These are phyloP conservation scores for Echinosophora koreensis DNA, from an alignment of 306 rosid genomes.

Conservation along the genomic window DNA sequence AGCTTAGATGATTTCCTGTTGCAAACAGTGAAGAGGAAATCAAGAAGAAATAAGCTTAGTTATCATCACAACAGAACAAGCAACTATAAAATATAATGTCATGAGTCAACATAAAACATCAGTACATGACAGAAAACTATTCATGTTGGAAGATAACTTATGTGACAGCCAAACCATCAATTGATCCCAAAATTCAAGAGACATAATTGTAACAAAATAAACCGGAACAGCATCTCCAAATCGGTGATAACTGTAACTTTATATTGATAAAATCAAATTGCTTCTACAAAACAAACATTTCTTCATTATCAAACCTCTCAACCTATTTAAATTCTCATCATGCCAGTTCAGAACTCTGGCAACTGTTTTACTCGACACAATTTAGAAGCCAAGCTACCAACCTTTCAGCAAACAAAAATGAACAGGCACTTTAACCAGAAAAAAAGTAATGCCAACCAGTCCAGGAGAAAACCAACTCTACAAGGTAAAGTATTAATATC, in stretches of 20 bases:
- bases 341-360: constrained; percentile 1
- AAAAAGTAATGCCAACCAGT: constrained; percentile 21
- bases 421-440: not conserved
- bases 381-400: not conserved
- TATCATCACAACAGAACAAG: not conserved
- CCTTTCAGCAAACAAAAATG: not conserved
- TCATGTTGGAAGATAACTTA: not conserved
- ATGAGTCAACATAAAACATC: constrained; percentile 11
- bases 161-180: not conserved
- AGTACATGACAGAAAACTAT: not conserved
- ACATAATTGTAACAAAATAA: not conserved
- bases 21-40: constrained; percentile 30
- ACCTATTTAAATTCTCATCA: not conserved
- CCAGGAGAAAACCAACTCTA: constrained; percentile 8
- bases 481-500: not conserved
- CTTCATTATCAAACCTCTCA: constrained; percentile 5
- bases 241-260: not conserved
- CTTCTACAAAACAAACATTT: constrained; percentile 11
- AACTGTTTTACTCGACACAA: constrained; percentile 1
- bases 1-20: constrained; percentile 70
- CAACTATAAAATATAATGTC: not conserved
- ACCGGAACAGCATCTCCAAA: not conserved
- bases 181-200: not conserved
- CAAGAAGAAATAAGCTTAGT: not conserved
- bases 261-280: constrained; percentile 7